These are phyloP conservation scores for Dendrobium nobile DNA, from an alignment of 106 monocot genomes.

Conservation along the genomic window DNA sequence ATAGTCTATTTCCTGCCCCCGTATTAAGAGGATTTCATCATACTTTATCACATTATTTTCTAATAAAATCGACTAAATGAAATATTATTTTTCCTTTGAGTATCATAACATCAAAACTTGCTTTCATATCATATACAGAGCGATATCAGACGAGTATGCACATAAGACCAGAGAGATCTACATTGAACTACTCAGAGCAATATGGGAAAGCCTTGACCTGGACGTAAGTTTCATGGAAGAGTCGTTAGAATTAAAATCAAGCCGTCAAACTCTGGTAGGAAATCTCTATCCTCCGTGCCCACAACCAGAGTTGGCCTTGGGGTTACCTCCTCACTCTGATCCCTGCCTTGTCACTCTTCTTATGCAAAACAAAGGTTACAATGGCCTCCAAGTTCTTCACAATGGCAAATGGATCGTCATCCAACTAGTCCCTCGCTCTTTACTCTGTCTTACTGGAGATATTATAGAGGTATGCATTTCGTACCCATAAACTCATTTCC, in stretches of 20 bases:
- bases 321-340: conserved; percentile 59
- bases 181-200: conserved; percentile 26
- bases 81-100: too few species aligned
- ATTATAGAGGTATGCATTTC: conserved; percentile 44
- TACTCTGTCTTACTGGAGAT: conserved; percentile 54
- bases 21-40: too few species aligned
- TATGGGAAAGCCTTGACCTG: conserved; percentile 43
- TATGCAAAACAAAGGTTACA: conserved; percentile 33
- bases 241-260: conserved; percentile 24
- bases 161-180: conserved; percentile 24
- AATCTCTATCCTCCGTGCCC: conserved; percentile 58
- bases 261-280: conserved; percentile 20
- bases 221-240: conserved; percentile 24
- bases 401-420: conserved; percentile 42
- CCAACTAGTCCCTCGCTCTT: conserved; percentile 25
- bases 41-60: too few species aligned
- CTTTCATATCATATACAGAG: not conserved
- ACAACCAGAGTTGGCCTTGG: conserved; percentile 32
- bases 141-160: conserved; percentile 20
- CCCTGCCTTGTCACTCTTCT: conserved; percentile 56
- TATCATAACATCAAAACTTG: not conserved
- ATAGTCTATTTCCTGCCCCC: too few species aligned
- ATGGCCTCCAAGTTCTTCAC: conserved; percentile 51
- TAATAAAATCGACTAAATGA: too few species aligned
- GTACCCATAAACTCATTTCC: not conserved